Base-by-base conservation (phyloP, 2,329 filamentous ascomycete species). In the Fulvia fulva region DNA sequence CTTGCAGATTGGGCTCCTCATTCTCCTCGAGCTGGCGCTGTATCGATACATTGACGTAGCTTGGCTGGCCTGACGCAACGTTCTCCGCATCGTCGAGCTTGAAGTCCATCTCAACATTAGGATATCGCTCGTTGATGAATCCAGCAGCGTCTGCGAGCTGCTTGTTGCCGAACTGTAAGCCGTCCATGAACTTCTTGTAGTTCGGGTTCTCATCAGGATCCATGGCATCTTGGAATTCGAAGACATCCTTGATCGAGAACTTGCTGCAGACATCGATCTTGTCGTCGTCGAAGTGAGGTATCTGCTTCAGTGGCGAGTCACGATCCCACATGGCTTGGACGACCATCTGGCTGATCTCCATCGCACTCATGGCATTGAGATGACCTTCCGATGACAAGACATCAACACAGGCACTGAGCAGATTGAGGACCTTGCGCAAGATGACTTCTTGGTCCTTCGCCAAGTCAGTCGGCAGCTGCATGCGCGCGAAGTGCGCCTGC, bases 291-390 rank as follows among this genome's bases (percentile, higher is more conserved):
- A 97, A 97, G 78, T 97, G 91, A 66, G 94, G 94, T 70, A 99
- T 97, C 76, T 99, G 94, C 79, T 97, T 97, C 65, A 99, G 82
- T 41, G 94, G 92, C 68, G 90, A 95, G 74, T 99, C 94, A 58
- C 92, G 89, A 76, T 99, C 93, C 94, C 94, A 99, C 90, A 97
- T 96, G 51, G 89, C 92, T 77, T 99, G 94, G 2, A 99, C 92
- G 54, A 95, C 90, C 94, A 99, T 99, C 73, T 99, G 94, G 12
- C 90, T 96, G 84, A 99, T 91, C 74, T 99, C 94, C 93, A 99
- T 99, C 26, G 94, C 94, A 68, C 88, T 92, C 87, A 97, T 96
- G 60, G 94, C 93, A 71, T 99, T 99, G 62, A 99, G 82, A 69
- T 97, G 91, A 14, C 93, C 94, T 68, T 99, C 92, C 0, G 92